Base-by-base conservation (phyloP, 176 grass and related monocot genomes). In the Oryza meridionalis region DNA sequence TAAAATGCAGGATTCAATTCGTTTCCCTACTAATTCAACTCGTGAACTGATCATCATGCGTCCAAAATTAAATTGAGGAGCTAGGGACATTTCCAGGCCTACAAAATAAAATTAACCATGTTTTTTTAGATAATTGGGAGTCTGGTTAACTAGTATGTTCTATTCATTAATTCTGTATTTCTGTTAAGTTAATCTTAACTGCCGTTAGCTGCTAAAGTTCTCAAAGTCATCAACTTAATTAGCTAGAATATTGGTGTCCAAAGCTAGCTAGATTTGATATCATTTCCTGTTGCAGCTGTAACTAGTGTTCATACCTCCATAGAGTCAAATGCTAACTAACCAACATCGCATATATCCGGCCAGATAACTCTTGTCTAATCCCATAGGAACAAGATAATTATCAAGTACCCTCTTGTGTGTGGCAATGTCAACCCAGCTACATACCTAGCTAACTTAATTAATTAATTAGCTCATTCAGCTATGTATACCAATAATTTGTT, bases 201-300 rank as follows among this genome's bases (percentile, higher is more conserved):
- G 24, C 59, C 62, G 15, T 40, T 32, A 61, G 55, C 55, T 61
- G 55, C 55, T 61, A 61, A 19, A 46, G 62, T 29, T 66, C 10
- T 15, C 38, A 29, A 66, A 45, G 77, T 79, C 40, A 79, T 79
- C 61, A 64, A 24, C 35, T 62, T 42, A 61, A 61, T 61, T 61
- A 61, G 55, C 55, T 61, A 61, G 55, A 26, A 47, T 2, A 21
- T 47, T 2, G 2, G 7, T 72, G 4, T 24, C 38, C 10, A 17
- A 70, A 11, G 33, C n/a, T 14, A 72, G 11, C 21, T 25, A 3
- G 6, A 13, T 47, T 72, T 47, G 26, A 47, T 47, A 46, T 26
- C 70, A 72, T 45, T 25, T 71, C 17, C 11, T 47, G 22, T 15
- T 47, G n/a, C 11, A 51, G 11, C 9, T 61, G 19, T 61, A 22